A percentile compares a stretch with the other conserved stretches of the same genome.
These are phyloP conservation scores for Spatholobus suberectus DNA, from an alignment of 306 rosid species.

Conservation along the genomic window DNA sequence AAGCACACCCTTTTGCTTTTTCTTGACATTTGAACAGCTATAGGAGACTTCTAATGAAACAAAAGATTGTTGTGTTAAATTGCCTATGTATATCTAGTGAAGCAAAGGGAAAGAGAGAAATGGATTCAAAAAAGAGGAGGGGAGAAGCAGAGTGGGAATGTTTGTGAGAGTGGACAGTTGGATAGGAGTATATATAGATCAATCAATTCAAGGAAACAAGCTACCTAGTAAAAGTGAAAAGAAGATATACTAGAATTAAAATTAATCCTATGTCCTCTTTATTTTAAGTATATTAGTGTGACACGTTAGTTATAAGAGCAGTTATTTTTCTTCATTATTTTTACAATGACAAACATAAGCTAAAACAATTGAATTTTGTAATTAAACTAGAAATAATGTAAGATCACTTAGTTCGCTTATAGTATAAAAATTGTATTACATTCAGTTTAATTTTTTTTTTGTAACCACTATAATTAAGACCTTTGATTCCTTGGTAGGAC, in stretches of 20 bases:
- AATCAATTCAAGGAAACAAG: constrained; percentile 31
- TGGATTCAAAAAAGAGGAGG: background rate
- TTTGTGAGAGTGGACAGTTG: constrained; percentile 40
- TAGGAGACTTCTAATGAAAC: background rate
- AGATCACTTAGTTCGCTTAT: background rate
- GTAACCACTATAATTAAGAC: no score
- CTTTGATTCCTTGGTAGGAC: no score
- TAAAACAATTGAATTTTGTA: background rate
- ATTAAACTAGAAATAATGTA: background rate
- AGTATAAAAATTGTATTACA: background rate
- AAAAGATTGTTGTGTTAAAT: background rate
- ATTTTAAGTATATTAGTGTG: background rate
- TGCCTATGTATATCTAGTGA: background rate
- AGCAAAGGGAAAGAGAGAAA: constrained; percentile 20
- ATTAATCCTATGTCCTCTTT: background rate
- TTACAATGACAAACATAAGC: background rate
- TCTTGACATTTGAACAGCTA: constrained; percentile 56
- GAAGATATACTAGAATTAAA: constrained; percentile 8
- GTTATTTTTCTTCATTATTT: background rate
- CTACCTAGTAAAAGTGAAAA: constrained; percentile 26
- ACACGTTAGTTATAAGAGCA: background rate
- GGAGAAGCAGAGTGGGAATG: constrained; percentile 14
- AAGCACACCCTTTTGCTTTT: constrained; percentile 68
- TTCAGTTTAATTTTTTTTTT: background rate
- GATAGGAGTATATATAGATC: constrained; percentile 48